A percentile compares a stretch with the other conserved stretches of the same genome.
Conservation (phyloP, 345 rosid genomes). For the Eucalyptus victrix region DNA sequence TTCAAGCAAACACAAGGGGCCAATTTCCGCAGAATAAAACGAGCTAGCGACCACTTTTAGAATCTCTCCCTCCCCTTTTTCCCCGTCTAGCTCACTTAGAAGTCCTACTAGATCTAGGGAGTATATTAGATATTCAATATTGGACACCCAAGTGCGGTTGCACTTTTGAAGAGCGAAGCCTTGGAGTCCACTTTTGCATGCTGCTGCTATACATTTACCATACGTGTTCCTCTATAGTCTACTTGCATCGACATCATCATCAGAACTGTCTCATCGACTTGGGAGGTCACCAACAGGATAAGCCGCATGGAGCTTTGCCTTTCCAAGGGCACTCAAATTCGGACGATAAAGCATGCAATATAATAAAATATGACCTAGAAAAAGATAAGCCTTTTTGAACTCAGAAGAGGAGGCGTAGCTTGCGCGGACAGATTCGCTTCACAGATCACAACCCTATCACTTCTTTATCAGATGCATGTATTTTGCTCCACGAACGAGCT, state of each 20-base stretch:
- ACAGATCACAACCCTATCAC: not conserved
- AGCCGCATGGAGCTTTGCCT: not conserved
- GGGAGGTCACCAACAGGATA: not conserved
- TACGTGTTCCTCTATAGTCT: not conserved
- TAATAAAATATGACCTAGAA: not conserved
- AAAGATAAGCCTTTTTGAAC: not conserved
- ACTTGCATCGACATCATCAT: not conserved
- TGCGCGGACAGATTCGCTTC: not conserved
- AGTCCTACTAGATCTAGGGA: not conserved
- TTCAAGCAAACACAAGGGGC: not conserved
- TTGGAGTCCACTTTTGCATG: not conserved
- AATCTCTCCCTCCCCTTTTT: not conserved
- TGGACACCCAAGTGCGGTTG: not conserved
- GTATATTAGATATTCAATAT: not conserved
- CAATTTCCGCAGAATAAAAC: not conserved
- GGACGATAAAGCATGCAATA: no score
- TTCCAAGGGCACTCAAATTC: no score
- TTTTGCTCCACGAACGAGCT: not conserved
- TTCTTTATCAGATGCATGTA: not conserved
- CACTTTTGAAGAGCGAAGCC: not conserved
- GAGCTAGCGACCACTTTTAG: not conserved
- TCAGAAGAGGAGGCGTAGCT: not conserved
- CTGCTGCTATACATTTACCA: not conserved
- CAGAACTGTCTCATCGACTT: not conserved
- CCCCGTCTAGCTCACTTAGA: not conserved